Conservation (phyloP, 352 stramenopile genomes). For the Lagenidium giganteum region DNA sequence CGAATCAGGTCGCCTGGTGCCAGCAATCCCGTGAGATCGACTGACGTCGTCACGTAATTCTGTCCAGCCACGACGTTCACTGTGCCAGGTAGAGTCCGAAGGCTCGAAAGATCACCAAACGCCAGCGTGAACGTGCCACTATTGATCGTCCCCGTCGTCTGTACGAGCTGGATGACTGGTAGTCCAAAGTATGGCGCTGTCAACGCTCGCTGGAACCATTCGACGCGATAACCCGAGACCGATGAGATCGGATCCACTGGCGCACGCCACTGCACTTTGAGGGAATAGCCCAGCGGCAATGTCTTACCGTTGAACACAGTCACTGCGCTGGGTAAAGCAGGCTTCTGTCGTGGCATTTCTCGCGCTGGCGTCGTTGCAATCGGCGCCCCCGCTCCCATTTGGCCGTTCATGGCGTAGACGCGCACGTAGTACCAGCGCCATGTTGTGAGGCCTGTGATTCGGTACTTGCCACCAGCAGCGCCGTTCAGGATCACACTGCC, state of each 20-base stretch:
- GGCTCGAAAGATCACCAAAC: constrained; percentile 27
- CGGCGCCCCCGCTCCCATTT: constrained; percentile 37
- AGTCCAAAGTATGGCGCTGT: constrained; percentile 56
- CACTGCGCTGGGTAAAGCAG: constrained; percentile 24
- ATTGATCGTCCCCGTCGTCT: constrained; percentile 41
- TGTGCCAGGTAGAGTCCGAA: constrained; percentile 37
- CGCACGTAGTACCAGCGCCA: constrained; percentile 55
- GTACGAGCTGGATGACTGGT: constrained; percentile 42
- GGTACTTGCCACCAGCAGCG: constrained; percentile 24
- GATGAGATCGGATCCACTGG: constrained; percentile 13
- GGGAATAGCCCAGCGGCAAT: constrained; percentile 30
- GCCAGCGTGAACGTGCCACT: constrained; percentile 58
- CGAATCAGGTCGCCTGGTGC: constrained; percentile 76
- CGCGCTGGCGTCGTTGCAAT: constrained; percentile 35
- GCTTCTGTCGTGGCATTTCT: constrained; percentile 70
- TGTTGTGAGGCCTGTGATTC: constrained; percentile 43
- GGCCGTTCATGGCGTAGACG: constrained; percentile 61
- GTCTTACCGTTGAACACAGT: constrained; percentile 27
- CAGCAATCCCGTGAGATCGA: constrained; percentile 86
- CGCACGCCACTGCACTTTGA: constrained; percentile 53
- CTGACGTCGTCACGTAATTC: constrained; percentile 69
- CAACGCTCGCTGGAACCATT: constrained; percentile 64
- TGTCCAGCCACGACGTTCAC: constrained; percentile 48
- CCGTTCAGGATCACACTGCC: constrained; percentile 24
- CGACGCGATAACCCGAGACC: constrained; percentile 42